A percentile compares a stretch with the other conserved stretches of the same genome.
These are phyloP conservation scores for Bolboschoenoplectus hybrid DNA, from an alignment of 202 grass and related monocot genomes.

Conservation along the genomic window DNA sequence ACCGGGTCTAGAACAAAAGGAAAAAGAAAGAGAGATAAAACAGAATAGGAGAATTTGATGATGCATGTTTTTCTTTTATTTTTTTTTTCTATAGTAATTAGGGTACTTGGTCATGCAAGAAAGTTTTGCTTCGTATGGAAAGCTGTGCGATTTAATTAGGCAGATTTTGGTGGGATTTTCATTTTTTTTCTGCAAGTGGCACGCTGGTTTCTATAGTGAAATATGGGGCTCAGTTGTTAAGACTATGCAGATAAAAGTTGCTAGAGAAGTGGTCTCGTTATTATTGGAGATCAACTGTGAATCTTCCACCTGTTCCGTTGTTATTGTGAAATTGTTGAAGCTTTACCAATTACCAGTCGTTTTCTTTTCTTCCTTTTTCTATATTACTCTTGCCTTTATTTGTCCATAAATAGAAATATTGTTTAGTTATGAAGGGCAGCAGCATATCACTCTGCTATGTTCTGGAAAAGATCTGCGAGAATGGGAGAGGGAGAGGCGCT, in stretches of 20 bases:
- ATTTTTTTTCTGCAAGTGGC: not conserved
- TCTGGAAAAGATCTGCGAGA: no score
- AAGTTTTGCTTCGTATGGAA: not conserved
- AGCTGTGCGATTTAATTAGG: not conserved
- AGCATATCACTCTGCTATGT: no score
- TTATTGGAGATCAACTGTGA: conserved; percentile 5
- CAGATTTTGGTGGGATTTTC: not conserved
- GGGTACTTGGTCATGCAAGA: conserved; percentile 7
- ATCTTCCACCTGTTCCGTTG: not conserved
- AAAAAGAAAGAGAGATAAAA: no score
- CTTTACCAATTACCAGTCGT: not conserved
- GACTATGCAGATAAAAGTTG: conserved; percentile 13
- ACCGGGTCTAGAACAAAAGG: no score
- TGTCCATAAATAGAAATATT: no score
- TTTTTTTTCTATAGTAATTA: not conserved
- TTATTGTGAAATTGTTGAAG: not conserved
- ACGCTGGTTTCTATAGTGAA: not conserved
- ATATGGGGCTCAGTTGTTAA: conserved; percentile 2
- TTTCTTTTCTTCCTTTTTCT: not conserved
- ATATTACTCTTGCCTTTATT: not conserved
- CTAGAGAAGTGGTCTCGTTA: not conserved
- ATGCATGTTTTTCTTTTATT: not conserved
- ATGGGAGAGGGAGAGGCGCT: no score
- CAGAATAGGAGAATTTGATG: not conserved
- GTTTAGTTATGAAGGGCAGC: not conserved